Conservation (phyloP, 495 filamentous ascomycete genomes). For the Aspergillus bertholletiae region DNA sequence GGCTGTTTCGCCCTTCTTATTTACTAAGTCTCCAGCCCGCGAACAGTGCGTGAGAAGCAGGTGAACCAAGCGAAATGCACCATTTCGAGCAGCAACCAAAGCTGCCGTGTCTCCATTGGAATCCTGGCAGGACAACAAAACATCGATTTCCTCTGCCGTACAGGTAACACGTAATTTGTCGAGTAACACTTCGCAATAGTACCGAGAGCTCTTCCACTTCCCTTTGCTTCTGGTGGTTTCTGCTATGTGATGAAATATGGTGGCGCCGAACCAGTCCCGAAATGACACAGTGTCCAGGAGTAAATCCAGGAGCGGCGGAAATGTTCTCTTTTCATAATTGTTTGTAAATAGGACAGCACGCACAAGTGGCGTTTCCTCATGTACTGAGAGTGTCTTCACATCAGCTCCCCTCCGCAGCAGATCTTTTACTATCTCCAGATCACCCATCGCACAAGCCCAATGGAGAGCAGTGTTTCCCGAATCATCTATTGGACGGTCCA, state of each 20-base stretch:
- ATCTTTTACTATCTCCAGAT: slow-evolving; percentile 83
- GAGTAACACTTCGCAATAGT: slow-evolving; percentile 89
- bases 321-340: slow-evolving; percentile 85
- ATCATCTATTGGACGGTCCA: slow-evolving; percentile 84
- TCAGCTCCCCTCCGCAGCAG: slow-evolving; percentile 73
- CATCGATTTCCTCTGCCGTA: slow-evolving; percentile 63
- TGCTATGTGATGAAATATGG: slow-evolving; percentile 89
- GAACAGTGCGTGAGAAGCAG: slow-evolving; percentile 52
- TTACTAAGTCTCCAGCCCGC: slow-evolving; percentile 75
- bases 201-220: slow-evolving; percentile 79
- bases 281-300: slow-evolving; percentile 71
- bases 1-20: slow-evolving; percentile 73
- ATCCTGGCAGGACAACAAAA: slow-evolving; percentile 71
- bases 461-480: slow-evolving; percentile 87
- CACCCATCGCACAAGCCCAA: slow-evolving; percentile 98
- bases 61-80: slow-evolving; percentile 42
- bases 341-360: slow-evolving; percentile 95
- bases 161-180: slow-evolving; percentile 72
- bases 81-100: slow-evolving; percentile 76
- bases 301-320: slow-evolving; percentile 74
- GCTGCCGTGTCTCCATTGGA: slow-evolving; percentile 82
- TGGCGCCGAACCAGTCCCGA: slow-evolving; percentile 72
- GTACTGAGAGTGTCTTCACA: slow-evolving; percentile 59
- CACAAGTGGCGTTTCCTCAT: slow-evolving; percentile 92
- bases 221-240: slow-evolving; percentile 73